Evolutionary conservation across 768 basidiomycete genomes (phyloP).

Genomic region (Gymnopilus dilepis): DNA sequence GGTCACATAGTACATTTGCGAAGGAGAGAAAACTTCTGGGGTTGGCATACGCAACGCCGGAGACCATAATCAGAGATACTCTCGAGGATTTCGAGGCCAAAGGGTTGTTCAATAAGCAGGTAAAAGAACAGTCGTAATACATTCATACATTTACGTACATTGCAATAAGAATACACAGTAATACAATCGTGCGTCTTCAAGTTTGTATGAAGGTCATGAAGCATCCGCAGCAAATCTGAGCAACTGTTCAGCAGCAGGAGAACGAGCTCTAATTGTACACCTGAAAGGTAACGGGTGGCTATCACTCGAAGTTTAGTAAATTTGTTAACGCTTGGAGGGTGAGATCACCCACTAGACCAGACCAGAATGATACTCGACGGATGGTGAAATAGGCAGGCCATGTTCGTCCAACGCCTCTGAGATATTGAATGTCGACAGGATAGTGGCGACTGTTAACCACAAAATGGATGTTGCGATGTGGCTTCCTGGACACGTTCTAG

Average conservation of each 20-base stretch:
- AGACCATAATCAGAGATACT: not conserved
- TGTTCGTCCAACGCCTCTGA: not conserved
- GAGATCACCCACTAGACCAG: constrained; percentile 9
- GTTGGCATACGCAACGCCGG: not conserved
- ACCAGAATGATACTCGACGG: constrained; percentile 7
- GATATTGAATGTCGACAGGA: constrained; percentile 12
- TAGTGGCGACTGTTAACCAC: constrained; percentile 14
- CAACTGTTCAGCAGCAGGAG: not conserved
- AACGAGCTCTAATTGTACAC: constrained; percentile 15
- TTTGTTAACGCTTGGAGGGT: not conserved
- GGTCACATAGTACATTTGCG: not conserved
- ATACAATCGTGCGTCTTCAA: not conserved
- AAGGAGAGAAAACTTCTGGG: not conserved
- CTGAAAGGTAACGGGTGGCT: constrained; percentile 12
- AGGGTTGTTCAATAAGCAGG: not conserved
- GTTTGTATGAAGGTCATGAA: not conserved
- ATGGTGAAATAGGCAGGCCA: constrained; percentile 8
- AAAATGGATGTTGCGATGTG: constrained; percentile 11
- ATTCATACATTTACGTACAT: not conserved
- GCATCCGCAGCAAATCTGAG: constrained; percentile 3
- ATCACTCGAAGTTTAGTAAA: not conserved
- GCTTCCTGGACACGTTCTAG: constrained; percentile 13
- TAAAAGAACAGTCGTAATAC: too few relatives aligned
- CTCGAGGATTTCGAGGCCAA: not conserved
- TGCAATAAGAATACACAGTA: not conserved